Evolutionary conservation across 2,329 filamentous ascomycete genomes (phyloP), one percentile per base, ranked within the genome.

Genomic region (Cordyceps javanica): DNA sequence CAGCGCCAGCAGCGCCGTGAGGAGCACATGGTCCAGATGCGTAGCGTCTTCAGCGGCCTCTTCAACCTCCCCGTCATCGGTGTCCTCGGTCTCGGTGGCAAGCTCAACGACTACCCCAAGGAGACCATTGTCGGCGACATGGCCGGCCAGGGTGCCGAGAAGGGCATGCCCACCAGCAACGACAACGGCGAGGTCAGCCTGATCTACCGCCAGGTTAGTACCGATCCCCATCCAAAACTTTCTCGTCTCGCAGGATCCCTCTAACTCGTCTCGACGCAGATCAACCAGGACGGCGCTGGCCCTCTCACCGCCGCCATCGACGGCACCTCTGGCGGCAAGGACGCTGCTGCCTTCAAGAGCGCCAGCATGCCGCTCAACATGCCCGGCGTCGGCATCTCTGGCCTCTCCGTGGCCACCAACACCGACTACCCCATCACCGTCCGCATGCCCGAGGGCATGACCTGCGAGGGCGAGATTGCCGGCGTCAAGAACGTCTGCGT

Each of bases 211-310:
- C 70, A 72, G 67, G 70, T 69, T 60, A 41, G 64, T 58, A 5
- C n/a, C n/a, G n/a, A n/a, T 23, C 19, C 7, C n/a, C 10, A 5
- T 19, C 19, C 3, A 32, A 30, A 23, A 10, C 19, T 14, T 42
- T 1, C 2, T 14, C 9, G 19, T 34, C 26, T 11, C 25, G 21
- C 30, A 23, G 8, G 13, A 16, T 6, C 30, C 16, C 46, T 19
- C 34, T 34, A 5, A 41, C n/a, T n/a, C 4, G 7, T 8, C 7
- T 21, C 21, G 0, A 19, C 9, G 10, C 82, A 87, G 72, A 80
- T 86, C 72, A 86, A 87, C 76, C 82, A 86, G 70, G 83, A 86
- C 65, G 83, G 83, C 25, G 83, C 83, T 0, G 83, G 83, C 3
- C 82, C 82, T 2, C 70, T 86, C 26, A 78, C 73, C 42, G 83